Evolutionary conservation across 192 early-diverging fungal genomes (phyloP).

Genomic region (Linnemannia exigua): DNA sequence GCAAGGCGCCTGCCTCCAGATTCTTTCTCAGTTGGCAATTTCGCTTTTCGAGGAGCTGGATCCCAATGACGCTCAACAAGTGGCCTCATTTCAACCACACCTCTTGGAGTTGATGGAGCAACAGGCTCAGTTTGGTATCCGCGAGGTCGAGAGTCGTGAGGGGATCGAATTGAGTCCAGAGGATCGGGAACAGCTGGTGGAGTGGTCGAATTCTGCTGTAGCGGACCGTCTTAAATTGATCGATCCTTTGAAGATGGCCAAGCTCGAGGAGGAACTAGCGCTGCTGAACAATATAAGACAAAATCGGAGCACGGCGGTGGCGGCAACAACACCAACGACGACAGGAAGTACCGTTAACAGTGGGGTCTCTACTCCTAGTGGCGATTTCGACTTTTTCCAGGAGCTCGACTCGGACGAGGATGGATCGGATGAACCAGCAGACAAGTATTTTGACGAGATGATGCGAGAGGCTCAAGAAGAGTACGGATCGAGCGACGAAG

Average conservation of each 20-base stretch:
- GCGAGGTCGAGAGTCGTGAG: background rate
- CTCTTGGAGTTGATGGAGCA: background rate
- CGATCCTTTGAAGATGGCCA: background rate
- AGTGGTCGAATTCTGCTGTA: background rate
- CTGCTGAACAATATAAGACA: background rate
- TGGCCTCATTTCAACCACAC: background rate
- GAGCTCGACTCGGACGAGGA: background rate
- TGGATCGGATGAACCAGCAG: background rate
- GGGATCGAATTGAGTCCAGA: background rate
- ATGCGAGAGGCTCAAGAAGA: conserved; percentile 3
- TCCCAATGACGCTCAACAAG: background rate
- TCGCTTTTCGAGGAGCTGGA: background rate
- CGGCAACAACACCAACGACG: background rate
- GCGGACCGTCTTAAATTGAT: background rate
- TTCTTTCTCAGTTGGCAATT: background rate
- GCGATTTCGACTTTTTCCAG: background rate
- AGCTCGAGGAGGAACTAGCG: background rate
- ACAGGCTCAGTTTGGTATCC: background rate
- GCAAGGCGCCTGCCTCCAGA: background rate
- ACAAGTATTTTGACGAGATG: background rate
- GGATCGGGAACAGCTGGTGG: background rate
- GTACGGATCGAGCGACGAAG: background rate
- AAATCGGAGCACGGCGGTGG: too few relatives aligned
- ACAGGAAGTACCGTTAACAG: background rate
- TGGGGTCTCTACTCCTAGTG: background rate